Evolutionary conservation across 345 rosid genomes (phyloP).

Genomic region (Turritis glabra): DNA sequence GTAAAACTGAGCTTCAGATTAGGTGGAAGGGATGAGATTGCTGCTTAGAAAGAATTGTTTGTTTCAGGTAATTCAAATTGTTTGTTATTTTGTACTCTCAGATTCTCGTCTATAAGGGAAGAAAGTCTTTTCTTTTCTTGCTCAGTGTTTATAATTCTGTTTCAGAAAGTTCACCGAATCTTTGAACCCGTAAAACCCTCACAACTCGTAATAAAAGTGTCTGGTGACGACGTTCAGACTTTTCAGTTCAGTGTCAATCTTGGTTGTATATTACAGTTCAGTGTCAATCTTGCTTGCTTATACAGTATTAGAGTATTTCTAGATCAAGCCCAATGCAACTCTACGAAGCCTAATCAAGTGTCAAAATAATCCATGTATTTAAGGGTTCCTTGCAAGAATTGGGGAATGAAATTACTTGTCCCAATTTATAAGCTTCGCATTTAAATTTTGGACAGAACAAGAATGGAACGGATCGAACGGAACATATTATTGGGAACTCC

Average conservation of each 20-base stretch:
- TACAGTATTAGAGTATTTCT: too few species aligned
- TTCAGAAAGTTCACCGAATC: background rate
- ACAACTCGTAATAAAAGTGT: background rate
- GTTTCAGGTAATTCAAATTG: constrained; percentile 15
- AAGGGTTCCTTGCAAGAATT: too few species aligned
- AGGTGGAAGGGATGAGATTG: constrained; percentile 33
- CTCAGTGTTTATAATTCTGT: background rate
- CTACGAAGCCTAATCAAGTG: background rate
- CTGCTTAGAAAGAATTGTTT: constrained; percentile 24
- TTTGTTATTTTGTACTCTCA: constrained; percentile 4
- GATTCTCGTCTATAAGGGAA: constrained; percentile 5
- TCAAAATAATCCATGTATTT: too few species aligned
- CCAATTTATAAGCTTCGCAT: too few species aligned
- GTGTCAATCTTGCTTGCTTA: background rate
- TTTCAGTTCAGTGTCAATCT: background rate
- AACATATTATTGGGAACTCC: too few species aligned
- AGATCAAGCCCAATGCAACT: background rate
- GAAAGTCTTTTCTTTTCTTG: background rate
- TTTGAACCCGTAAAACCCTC: background rate
- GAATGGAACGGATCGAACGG: too few species aligned
- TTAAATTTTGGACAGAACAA: too few species aligned
- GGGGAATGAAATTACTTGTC: too few species aligned
- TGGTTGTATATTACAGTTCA: background rate
- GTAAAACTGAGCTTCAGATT: constrained; percentile 24
- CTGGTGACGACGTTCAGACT: background rate